A percentile compares a stretch with the other conserved stretches of the same genome.
These are phyloP conservation scores for Suillus weaverae DNA, from an alignment of 768 basidiomycete species.

Conservation along the genomic window DNA sequence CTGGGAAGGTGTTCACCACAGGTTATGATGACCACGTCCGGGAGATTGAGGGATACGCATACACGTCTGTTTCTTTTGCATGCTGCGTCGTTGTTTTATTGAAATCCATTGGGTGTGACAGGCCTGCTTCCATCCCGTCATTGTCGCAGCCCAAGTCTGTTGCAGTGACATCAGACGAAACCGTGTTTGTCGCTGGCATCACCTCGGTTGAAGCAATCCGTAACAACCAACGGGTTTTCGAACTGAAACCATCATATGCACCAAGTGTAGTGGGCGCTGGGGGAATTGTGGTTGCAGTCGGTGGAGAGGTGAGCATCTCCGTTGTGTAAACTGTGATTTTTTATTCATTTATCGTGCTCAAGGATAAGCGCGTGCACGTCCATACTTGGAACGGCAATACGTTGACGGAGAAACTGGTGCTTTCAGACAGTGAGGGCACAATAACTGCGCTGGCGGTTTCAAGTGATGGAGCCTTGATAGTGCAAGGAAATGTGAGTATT, in stretches of 20 bases:
- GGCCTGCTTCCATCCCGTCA: conserved; percentile 52
- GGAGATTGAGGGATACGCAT: conserved; percentile 57
- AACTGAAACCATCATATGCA: conserved; percentile 49
- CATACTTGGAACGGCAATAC: conserved; percentile 69
- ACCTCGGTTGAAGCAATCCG: conserved; percentile 60
- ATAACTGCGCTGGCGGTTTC: conserved; percentile 80
- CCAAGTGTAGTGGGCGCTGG: conserved; percentile 60
- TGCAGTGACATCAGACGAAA: conserved; percentile 57
- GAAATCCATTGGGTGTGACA: conserved; percentile 22
- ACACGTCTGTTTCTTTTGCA: conserved; percentile 44
- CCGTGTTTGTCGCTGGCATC: conserved; percentile 58
- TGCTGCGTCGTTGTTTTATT: conserved; percentile 1
- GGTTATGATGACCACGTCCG: conserved; percentile 82
- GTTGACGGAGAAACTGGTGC: conserved; percentile 52
- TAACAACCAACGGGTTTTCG: conserved; percentile 65
- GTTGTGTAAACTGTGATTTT: conserved; percentile 3
- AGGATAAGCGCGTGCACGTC: conserved; percentile 77
- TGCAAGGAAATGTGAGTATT: conserved; percentile 78
- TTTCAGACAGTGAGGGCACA: conserved; percentile 69
- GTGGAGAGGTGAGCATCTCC: conserved; percentile 60
- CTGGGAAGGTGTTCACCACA: conserved; percentile 61
- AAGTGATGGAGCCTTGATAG: conserved; percentile 70
- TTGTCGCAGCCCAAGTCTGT: conserved; percentile 67
- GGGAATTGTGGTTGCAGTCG: conserved; percentile 61
- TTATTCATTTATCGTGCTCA: conserved; percentile 12